phyloP scores from a whole-genome alignment of 257 asterid species.

The Scutellaria baicalensis region DNA sequence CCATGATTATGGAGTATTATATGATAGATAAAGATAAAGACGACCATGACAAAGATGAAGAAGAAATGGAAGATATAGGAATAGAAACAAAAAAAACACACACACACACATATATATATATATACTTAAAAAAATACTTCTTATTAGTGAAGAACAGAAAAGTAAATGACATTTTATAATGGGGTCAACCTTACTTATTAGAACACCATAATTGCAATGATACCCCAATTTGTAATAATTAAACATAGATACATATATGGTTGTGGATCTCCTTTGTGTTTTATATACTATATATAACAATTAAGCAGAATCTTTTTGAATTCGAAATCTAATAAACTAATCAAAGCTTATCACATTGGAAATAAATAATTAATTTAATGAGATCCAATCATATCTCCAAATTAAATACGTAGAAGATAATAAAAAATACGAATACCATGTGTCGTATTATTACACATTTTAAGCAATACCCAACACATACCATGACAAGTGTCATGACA shows the following conservation, averaged over 20 bases:
- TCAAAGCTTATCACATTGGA: not conserved
- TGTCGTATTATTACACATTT: too few species aligned
- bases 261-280: not conserved
- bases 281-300: not conserved
- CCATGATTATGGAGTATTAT: too few species aligned
- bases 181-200: not conserved
- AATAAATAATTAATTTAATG: not conserved
- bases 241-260: not conserved
- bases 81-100: too few species aligned
- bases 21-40: too few species aligned
- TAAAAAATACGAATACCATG: not conserved
- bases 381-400: conserved; percentile 4
- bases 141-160: too few species aligned
- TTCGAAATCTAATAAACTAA: not conserved
- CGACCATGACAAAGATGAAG: too few species aligned
- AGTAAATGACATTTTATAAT: too few species aligned
- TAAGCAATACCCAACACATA: too few species aligned
- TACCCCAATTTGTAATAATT: not conserved
- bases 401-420: not conserved
- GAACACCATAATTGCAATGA: not conserved
- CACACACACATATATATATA: too few species aligned
- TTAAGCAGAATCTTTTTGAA: not conserved
- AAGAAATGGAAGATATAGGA: too few species aligned
- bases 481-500: too few species aligned
- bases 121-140: too few species aligned